A percentile compares a stretch with the other conserved stretches of the same genome.
Evolutionary conservation across 73 alveolate genomes (phyloP).

Genomic region (Paraurostyla sp.): DNA sequence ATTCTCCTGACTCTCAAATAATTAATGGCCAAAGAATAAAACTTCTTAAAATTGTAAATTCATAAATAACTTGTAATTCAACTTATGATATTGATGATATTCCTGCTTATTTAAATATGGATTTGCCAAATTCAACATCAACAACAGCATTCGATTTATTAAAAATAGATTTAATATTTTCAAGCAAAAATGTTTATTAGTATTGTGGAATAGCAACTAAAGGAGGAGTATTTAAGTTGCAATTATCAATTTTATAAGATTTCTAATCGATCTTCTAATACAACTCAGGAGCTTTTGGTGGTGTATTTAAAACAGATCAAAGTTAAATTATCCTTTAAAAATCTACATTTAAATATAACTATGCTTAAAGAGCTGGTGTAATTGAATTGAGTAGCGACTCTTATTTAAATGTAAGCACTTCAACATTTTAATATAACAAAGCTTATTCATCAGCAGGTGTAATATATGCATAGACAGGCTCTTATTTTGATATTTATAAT

Average conservation of each 20-base stretch:
- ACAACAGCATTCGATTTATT: not conserved
- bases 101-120: not conserved
- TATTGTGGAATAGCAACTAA: not conserved
- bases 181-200: not conserved
- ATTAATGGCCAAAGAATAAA: not conserved
- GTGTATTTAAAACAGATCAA: not conserved
- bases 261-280: not conserved
- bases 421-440: not conserved
- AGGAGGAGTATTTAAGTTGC: conserved; percentile 19
- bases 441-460: not conserved
- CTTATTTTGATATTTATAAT: not conserved
- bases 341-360: not conserved
- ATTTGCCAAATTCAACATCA: not conserved
- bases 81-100: not conserved
- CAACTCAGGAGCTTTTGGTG: not conserved
- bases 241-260: not conserved
- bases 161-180: not conserved
- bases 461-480: not conserved
- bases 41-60: not conserved
- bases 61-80: not conserved
- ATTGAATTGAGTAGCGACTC: not conserved
- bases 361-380: not conserved
- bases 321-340: not conserved
- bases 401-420: not conserved
- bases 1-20: not conserved